A percentile compares a stretch with the other conserved stretches of the same genome.
These are phyloP conservation scores for Leucocoprinus sp. DNA, from an alignment of 768 basidiomycete species.

Conservation along the genomic window DNA sequence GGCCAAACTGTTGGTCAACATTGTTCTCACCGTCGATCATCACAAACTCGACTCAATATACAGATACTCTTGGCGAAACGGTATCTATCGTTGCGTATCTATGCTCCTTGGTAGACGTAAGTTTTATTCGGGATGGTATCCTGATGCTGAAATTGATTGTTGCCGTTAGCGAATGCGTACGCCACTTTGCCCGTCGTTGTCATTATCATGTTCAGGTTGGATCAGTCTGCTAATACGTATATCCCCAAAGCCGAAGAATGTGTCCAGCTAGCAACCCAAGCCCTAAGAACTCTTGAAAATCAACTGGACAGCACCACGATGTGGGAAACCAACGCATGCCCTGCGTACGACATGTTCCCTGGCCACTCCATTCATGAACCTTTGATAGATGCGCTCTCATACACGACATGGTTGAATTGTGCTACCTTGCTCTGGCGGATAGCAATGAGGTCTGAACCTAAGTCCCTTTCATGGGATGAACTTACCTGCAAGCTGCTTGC, in stretches of 20 bases:
- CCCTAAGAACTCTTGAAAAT: background rate
- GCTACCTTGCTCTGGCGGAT: slow-evolving; percentile 6
- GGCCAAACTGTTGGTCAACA: slow-evolving; percentile 59
- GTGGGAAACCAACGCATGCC: background rate
- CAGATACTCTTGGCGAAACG: background rate
- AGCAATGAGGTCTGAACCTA: background rate
- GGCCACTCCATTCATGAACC: slow-evolving; percentile 1
- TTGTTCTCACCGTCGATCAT: slow-evolving; percentile 41
- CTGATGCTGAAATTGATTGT: too few relatives aligned
- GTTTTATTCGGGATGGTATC: background rate
- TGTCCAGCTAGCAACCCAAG: background rate
- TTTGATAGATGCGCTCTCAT: background rate
- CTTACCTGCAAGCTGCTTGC: slow-evolving; percentile 4
- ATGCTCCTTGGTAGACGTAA: slow-evolving; percentile 1
- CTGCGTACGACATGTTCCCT: background rate
- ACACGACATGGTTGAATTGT: background rate
- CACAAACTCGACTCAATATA: slow-evolving; percentile 34
- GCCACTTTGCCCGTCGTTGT: background rate
- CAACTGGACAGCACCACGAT: background rate
- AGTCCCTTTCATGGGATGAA: background rate
- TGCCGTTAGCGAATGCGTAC: background rate
- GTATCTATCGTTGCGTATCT: slow-evolving; percentile 5
- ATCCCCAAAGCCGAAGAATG: background rate
- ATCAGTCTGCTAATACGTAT: background rate
- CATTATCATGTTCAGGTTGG: slow-evolving; percentile 1